These are phyloP conservation scores for Ensete glaucum DNA, from an alignment of 176 grass and related monocot species.

Conservation along the genomic window DNA sequence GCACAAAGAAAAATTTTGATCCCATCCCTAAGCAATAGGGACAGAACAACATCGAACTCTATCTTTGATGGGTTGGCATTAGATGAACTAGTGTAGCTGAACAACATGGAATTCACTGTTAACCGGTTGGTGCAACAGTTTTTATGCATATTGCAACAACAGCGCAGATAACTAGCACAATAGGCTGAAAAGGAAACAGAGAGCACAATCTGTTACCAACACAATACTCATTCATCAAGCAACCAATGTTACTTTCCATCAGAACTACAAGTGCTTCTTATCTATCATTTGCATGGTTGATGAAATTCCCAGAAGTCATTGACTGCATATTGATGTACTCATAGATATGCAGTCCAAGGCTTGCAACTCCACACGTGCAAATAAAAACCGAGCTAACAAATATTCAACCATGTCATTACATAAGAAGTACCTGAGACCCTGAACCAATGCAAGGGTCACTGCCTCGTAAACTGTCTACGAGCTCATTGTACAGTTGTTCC, in stretches of 20 bases:
- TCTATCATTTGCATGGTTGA: background rate
- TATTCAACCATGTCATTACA: background rate
- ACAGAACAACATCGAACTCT: background rate
- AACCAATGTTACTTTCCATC: background rate
- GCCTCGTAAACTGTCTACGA: constrained; percentile 77
- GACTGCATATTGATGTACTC: background rate
- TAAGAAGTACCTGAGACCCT: constrained; percentile 70
- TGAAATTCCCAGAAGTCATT: background rate
- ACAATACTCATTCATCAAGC: background rate
- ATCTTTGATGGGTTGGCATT: background rate
- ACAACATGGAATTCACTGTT: background rate
- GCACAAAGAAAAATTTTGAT: background rate
- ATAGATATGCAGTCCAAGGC: background rate
- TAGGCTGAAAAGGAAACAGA: background rate
- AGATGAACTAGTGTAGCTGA: background rate
- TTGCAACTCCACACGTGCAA: background rate
- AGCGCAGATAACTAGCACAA: background rate
- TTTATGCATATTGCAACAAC: background rate
- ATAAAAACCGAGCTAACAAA: background rate
- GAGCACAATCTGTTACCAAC: background rate
- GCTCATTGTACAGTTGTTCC: constrained; percentile 79
- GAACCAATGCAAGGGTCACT: constrained; percentile 92
- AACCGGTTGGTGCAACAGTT: background rate
- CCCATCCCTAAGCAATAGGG: background rate
- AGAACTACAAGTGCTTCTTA: background rate